Percentiles rank a stretch among this genome's conserved stretches.
Conservation (phyloP, 2,329 filamentous ascomycete genomes). For the Cladorrhinum sp. region DNA sequence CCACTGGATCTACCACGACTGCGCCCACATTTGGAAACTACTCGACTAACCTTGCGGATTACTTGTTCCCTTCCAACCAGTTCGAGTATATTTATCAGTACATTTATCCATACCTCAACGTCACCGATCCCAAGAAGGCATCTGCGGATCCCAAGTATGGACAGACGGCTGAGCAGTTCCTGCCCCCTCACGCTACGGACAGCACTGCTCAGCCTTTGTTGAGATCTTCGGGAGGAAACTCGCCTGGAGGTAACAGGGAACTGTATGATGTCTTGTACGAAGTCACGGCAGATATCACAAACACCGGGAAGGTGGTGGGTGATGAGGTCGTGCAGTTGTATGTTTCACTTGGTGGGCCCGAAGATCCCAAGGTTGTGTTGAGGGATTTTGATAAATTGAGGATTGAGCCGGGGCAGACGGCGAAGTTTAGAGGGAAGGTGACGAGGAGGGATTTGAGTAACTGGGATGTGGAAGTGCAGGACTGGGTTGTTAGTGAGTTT, state of each 20-base stretch:
- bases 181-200: constrained; percentile 58
- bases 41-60: constrained; percentile 61
- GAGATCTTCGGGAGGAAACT: constrained; percentile 44
- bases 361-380: constrained; percentile 65
- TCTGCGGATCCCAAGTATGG: constrained; percentile 61
- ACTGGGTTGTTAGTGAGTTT: constrained; percentile 67
- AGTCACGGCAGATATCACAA: constrained; percentile 65
- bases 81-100: constrained; percentile 52
- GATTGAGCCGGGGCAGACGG: constrained; percentile 66
- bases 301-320: constrained; percentile 63
- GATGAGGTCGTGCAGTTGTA: constrained; percentile 78
- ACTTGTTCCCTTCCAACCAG: constrained; percentile 60
- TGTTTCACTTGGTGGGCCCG: constrained; percentile 72
- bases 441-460: constrained; percentile 81
- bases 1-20: constrained; percentile 57
- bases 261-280: constrained; percentile 70
- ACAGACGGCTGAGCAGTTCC: constrained; percentile 52
- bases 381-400: constrained; percentile 77
- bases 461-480: constrained; percentile 76
- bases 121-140: constrained; percentile 50
- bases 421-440: constrained; percentile 64
- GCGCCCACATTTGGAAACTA: constrained; percentile 65
- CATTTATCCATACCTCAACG: constrained; percentile 73
- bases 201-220: constrained; percentile 55
- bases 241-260: constrained; percentile 59